Percentiles rank a stretch among this genome's conserved stretches.
These are phyloP conservation scores for Pichia norvegensis DNA, from an alignment of 1,139 yeast species.

Conservation along the genomic window DNA sequence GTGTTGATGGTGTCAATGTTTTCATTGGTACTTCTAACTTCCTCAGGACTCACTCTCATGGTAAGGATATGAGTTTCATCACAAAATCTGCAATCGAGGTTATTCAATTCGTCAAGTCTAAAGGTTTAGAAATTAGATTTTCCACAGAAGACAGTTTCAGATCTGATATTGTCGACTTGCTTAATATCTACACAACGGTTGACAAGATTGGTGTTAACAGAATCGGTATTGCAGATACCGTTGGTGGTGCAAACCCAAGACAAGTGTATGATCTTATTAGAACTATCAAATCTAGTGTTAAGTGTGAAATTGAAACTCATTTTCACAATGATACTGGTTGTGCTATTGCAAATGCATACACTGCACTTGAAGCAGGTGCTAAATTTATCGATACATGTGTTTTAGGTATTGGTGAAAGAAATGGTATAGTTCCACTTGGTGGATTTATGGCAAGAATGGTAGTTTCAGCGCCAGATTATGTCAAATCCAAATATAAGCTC, in stretches of 20 bases:
- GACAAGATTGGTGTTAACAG: conserved; percentile 53
- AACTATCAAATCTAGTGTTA: conserved; percentile 49
- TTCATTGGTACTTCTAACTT: conserved; percentile 54
- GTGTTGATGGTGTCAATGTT: conserved; percentile 55
- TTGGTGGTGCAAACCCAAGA: conserved; percentile 55
- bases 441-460: conserved; percentile 60
- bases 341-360: conserved; percentile 54
- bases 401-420: conserved; percentile 54
- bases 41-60: conserved; percentile 45
- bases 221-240: conserved; percentile 57
- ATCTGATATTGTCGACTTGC: conserved; percentile 49
- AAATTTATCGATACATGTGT: conserved; percentile 50
- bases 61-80: conserved; percentile 49
- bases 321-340: conserved; percentile 59
- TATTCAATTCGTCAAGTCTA: conserved; percentile 49
- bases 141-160: conserved; percentile 53
- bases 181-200: conserved; percentile 49
- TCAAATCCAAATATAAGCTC: conserved; percentile 47
- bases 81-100: conserved; percentile 48
- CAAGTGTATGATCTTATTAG: conserved; percentile 53
- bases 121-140: conserved; percentile 51
- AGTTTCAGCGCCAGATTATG: conserved; percentile 52
- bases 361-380: conserved; percentile 58
- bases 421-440: conserved; percentile 53
- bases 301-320: conserved; percentile 53